Evolutionary conservation across 1,284 basidiomycete species (phyloP).

Genomic region (Leucoagaricus sp.): DNA sequence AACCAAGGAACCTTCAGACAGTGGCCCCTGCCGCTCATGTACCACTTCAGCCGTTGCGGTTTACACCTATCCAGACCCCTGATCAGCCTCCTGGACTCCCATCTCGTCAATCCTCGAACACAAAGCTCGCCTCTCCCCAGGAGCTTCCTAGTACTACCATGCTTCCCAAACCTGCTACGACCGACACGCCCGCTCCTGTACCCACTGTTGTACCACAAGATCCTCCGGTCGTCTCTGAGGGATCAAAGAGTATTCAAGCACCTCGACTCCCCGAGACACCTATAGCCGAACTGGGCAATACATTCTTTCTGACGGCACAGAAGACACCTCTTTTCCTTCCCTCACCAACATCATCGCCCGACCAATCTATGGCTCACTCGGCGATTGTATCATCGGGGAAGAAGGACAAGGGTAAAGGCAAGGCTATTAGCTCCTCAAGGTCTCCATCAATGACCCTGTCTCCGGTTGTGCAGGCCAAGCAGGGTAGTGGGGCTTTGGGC

Average conservation of each 20-base stretch:
- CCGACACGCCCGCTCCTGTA: too few relatives aligned
- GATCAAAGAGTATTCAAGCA: not conserved
- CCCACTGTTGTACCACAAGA: not conserved
- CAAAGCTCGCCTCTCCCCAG: not conserved
- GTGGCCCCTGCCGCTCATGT: not conserved
- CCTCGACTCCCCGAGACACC: not conserved
- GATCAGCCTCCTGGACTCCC: not conserved
- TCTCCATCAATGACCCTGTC: not conserved
- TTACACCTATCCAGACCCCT: not conserved
- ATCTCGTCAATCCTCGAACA: not conserved
- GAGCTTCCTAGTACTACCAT: not conserved
- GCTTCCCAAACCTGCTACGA: not conserved
- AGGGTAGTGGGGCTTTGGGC: not conserved
- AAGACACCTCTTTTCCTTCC: constrained; percentile 35
- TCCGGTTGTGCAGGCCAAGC: not conserved
- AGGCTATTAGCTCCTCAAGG: not conserved
- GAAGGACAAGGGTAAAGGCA: constrained; percentile 8
- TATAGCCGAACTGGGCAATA: not conserved
- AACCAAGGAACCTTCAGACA: too few relatives aligned
- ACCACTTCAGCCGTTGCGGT: not conserved
- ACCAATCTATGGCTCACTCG: not conserved
- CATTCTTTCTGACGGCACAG: not conserved
- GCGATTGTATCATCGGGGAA: not conserved
- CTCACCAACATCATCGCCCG: constrained; percentile 25
- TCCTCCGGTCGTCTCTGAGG: not conserved